Base-by-base conservation (phyloP, 345 rosid species). In the Acer saccharum region DNA sequence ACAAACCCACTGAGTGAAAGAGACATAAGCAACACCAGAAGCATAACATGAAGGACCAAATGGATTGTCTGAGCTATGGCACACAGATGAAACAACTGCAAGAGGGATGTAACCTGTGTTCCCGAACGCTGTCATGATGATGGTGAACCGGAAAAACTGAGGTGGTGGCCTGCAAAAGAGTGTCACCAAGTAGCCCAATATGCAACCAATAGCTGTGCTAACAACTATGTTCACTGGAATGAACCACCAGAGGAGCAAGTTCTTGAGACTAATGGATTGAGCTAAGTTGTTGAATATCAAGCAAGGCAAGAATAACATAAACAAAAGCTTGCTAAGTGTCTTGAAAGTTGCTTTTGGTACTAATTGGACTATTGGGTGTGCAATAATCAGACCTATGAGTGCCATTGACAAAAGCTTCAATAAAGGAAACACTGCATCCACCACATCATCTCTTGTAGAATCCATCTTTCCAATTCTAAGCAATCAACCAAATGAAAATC, bases 1-100 rank as follows among this genome's bases (percentile, higher is more conserved):
- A 20, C 82, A 78, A 70, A 82, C 84, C 91, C 89, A 88, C 18
- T 86, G 91, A 0, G 89, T 57, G 68, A 84, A 84, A 0, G 87
- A 77, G 1, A 76, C 86, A 71, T 81, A 88, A 1, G 91, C 87
- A n/a, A 86, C n/a, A 3, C 89, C 89, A 52, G 76, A 52, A 0
- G 43, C 46, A 7, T 71, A 29, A 41, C 89, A 86, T 0, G 54
- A 65, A 1, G 39, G 20, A 0, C 87, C 89, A 10, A 86, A 86
- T 16, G 83, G 83, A 18, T 72, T 74, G 16, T 41, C 72, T 21
- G 76, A 18, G 23, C 20, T 80, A 29, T 76, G 83, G 43, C 88
- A 87, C 4, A 85, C 71, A 1, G 87, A 76, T 5, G 80, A 64
- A 65, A 87, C 79, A 39, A 87, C 43, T 5, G 88, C 79, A 2